These are phyloP conservation scores for Sungouiozyma intestinalis DNA, from an alignment of 805 yeast genomes.

Conservation along the genomic window DNA sequence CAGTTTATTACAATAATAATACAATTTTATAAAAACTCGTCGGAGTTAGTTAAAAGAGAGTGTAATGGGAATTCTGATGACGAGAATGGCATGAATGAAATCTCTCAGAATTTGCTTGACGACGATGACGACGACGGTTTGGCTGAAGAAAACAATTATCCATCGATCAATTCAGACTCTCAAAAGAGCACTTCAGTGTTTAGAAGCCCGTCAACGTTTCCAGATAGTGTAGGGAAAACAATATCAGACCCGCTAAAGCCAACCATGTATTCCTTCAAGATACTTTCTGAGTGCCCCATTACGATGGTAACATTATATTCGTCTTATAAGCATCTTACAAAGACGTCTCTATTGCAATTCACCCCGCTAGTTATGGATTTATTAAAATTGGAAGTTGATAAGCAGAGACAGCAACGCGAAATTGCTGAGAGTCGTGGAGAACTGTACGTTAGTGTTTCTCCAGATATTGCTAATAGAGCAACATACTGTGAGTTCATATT, in stretches of 20 bases:
- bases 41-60: conserved; percentile 58
- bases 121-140: conserved; percentile 4
- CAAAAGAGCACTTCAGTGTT: conserved; percentile 1
- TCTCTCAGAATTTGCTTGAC: conserved; percentile 4
- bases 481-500: conserved; percentile 81
- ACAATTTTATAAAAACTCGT: conserved; percentile 70
- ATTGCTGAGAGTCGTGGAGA: conserved; percentile 46
- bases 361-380: conserved; percentile 74
- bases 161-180: neutral
- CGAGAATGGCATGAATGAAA: conserved; percentile 1
- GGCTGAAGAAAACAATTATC: conserved; percentile 1
- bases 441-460: conserved; percentile 60
- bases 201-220: neutral
- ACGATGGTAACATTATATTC: conserved; percentile 89
- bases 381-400: conserved; percentile 67
- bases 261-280: conserved; percentile 78
- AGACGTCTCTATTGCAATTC: conserved; percentile 60
- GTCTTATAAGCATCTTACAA: conserved; percentile 68
- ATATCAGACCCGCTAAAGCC: conserved; percentile 40
- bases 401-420: conserved; percentile 60
- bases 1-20: conserved; percentile 69
- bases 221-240: neutral
- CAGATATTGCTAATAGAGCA: conserved; percentile 61
- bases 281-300: conserved; percentile 92
- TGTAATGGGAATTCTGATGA: conserved; percentile 34